phyloP scores from a whole-genome alignment of 2,329 filamentous ascomycete genomes.

The Scedosporium boydii region DNA sequence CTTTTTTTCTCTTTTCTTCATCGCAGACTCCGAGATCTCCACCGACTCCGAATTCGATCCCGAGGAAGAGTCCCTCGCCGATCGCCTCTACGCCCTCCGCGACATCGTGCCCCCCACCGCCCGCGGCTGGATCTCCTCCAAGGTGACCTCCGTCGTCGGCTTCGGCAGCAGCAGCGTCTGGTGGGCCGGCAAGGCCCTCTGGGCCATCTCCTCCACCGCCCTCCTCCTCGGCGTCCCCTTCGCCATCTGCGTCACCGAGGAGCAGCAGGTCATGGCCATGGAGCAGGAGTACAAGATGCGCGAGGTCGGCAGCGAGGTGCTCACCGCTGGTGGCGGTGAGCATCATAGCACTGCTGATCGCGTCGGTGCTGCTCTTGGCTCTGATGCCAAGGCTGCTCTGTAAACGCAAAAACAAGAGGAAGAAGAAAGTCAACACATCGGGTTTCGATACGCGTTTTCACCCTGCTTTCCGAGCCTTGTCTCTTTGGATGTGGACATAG shows the following conservation, averaged over 20 bases:
- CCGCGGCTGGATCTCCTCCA: conserved; percentile 57
- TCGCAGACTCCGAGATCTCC: conserved; percentile 71
- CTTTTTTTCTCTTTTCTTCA: conserved; percentile 5
- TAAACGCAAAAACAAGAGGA: conserved; percentile 20
- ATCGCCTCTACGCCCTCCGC: conserved; percentile 62
- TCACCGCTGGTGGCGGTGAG: conserved; percentile 28
- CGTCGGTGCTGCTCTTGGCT: conserved; percentile 39
- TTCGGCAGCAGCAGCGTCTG: conserved; percentile 44
- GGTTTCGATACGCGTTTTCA: too few species aligned
- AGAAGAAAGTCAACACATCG: too few species aligned
- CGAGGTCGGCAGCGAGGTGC: conserved; percentile 71
- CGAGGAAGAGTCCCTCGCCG: conserved; percentile 47
- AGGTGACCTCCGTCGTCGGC: conserved; percentile 42
- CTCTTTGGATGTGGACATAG: neutral
- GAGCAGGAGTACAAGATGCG: conserved; percentile 96
- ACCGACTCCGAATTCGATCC: conserved; percentile 65
- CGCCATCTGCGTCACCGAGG: conserved; percentile 85
- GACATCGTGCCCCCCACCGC: conserved; percentile 69
- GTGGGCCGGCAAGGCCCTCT: conserved; percentile 78
- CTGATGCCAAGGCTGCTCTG: conserved; percentile 37
- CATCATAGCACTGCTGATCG: conserved; percentile 34
- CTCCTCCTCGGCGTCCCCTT: conserved; percentile 88
- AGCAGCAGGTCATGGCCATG: conserved; percentile 95
- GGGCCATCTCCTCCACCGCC: conserved; percentile 83
- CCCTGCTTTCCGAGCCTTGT: neutral